Evolutionary conservation across 1,284 basidiomycete genomes (phyloP).

Genomic region (Peniophora sp.): DNA sequence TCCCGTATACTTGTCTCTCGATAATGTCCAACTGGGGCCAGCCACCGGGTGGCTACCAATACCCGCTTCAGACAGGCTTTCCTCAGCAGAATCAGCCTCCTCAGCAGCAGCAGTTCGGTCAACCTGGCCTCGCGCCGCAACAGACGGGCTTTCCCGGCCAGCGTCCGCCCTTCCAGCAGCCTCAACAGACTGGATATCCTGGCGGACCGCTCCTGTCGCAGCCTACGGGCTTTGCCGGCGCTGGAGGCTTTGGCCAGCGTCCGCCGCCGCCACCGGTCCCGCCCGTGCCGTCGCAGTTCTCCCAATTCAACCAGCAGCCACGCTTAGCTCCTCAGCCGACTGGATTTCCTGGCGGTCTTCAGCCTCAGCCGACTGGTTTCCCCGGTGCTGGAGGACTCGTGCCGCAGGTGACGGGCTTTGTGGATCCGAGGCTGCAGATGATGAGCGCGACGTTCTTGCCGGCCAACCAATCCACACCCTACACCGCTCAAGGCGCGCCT

Average conservation of each 20-base stretch:
- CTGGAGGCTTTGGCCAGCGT: constrained; percentile 37
- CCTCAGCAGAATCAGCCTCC: constrained; percentile 24
- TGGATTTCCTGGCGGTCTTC: constrained; percentile 46
- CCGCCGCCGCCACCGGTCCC: constrained; percentile 56
- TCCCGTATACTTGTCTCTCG: constrained; percentile 4
- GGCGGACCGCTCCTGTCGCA: constrained; percentile 36
- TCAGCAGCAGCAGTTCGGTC: constrained; percentile 33
- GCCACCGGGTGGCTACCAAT: constrained; percentile 49
- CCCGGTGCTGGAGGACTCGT: constrained; percentile 44
- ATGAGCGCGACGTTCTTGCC: constrained; percentile 87
- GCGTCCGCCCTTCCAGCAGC: constrained; percentile 24
- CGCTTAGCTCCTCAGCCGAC: constrained; percentile 47
- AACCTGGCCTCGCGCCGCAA: constrained; percentile 27
- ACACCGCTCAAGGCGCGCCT: constrained; percentile 51
- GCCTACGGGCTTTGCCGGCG: constrained; percentile 39
- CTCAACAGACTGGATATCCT: constrained; percentile 41
- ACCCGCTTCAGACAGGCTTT: constrained; percentile 55
- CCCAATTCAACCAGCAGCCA: constrained; percentile 32
- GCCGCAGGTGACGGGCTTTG: constrained; percentile 75
- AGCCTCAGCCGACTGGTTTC: constrained; percentile 54
- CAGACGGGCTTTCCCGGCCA: constrained; percentile 27
- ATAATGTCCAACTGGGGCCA: constrained; percentile 59
- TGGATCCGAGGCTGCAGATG: constrained; percentile 78
- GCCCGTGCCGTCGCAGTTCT: constrained; percentile 49
- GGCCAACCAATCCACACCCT: constrained; percentile 56